phyloP scores from a whole-genome alignment of 1,139 yeast species.

The Suhomyces wounanorum region DNA sequence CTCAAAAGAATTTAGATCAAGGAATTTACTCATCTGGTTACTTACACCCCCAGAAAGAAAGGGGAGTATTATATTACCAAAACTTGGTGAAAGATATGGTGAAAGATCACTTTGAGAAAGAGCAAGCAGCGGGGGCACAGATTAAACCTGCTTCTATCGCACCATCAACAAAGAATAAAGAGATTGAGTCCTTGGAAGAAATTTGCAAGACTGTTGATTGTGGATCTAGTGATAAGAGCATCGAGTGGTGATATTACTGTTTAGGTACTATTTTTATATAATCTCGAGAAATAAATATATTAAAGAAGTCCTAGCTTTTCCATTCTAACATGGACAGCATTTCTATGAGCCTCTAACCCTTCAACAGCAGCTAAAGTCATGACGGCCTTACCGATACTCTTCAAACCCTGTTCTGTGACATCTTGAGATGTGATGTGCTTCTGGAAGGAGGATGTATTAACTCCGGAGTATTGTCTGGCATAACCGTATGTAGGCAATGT shows the following conservation, averaged over 20 bases:
- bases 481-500: conserved; percentile 98
- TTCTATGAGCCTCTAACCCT: conserved; percentile 95
- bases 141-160: conserved; percentile 57
- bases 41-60: conserved; percentile 59
- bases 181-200: conserved; percentile 50
- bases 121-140: conserved; percentile 44
- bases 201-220: conserved; percentile 54
- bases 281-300: neutral
- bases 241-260: conserved; percentile 3
- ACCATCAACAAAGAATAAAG: conserved; percentile 36
- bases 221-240: conserved; percentile 1
- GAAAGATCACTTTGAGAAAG: conserved; percentile 50
- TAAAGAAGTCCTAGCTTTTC: conserved; percentile 60
- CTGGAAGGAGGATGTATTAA: conserved; percentile 92
- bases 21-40: conserved; percentile 59
- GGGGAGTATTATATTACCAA: conserved; percentile 60
- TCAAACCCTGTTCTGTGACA: conserved; percentile 80
- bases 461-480: conserved; percentile 97
- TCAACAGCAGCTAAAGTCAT: conserved; percentile 97
- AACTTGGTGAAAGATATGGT: conserved; percentile 60
- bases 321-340: conserved; percentile 93
- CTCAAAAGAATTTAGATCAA: conserved; percentile 61
- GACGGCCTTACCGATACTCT: conserved; percentile 89
- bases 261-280: neutral
- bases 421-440: conserved; percentile 94